phyloP scores from a whole-genome alignment of 306 rosid species.

The Inga laurina region DNA sequence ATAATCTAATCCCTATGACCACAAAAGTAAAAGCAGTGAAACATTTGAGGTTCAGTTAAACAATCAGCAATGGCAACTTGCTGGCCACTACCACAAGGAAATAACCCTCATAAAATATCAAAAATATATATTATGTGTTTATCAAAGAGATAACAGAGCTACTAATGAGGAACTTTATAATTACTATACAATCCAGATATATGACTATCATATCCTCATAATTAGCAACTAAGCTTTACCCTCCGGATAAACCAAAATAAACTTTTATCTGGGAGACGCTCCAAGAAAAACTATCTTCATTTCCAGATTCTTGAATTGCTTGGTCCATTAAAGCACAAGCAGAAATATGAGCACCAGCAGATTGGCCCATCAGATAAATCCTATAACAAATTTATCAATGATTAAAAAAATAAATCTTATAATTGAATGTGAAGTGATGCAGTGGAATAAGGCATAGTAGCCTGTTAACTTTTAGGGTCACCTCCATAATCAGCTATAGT shows the following conservation, averaged over 20 bases:
- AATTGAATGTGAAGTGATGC: constrained; percentile 29
- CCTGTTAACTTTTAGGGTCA: constrained; percentile 75
- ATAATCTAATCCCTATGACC: neutral
- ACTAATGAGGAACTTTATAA: neutral
- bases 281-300: constrained; percentile 58
- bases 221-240: constrained; percentile 50
- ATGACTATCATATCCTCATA: neutral
- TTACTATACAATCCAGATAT: constrained; percentile 12
- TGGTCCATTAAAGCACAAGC: constrained; percentile 84
- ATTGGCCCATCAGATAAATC: constrained; percentile 97
- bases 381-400: constrained; percentile 43
- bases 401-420: constrained; percentile 18
- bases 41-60: neutral
- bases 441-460: constrained; percentile 24
- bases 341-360: constrained; percentile 96
- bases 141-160: neutral
- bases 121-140: too few species aligned
- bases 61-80: neutral
- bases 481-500: constrained; percentile 83
- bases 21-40: neutral
- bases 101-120: neutral
- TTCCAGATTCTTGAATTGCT: constrained; percentile 62
- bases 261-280: constrained; percentile 72
- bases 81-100: neutral
- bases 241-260: constrained; percentile 96